These are phyloP conservation scores for Entonaema liquescens DNA, from an alignment of 495 filamentous ascomycete genomes.

Conservation along the genomic window DNA sequence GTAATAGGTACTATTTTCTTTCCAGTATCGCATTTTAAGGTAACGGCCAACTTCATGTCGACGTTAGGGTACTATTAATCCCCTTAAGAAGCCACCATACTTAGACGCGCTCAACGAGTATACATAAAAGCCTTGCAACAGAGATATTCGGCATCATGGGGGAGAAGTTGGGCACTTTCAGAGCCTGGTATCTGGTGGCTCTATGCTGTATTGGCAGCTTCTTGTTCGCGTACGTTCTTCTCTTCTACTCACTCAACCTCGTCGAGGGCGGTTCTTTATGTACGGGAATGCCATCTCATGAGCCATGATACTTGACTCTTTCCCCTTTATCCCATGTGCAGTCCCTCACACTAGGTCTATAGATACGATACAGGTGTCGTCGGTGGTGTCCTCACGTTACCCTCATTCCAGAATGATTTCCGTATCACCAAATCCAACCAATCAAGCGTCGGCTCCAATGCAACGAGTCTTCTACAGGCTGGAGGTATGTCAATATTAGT, in stretches of 20 bases:
- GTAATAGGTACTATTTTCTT: background rate
- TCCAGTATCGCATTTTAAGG: background rate
- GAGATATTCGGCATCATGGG: constrained; percentile 11
- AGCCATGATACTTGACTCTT: background rate
- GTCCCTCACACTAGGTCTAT: background rate
- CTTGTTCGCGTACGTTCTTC: constrained; percentile 36
- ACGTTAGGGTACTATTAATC: background rate
- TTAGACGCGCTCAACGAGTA: background rate
- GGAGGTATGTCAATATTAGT: constrained; percentile 40
- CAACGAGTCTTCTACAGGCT: constrained; percentile 67
- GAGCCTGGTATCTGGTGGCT: constrained; percentile 41
- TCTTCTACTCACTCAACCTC: background rate
- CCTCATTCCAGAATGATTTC: constrained; percentile 66
- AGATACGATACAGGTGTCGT: constrained; percentile 68
- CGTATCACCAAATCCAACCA: constrained; percentile 34
- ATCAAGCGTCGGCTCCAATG: constrained; percentile 58
- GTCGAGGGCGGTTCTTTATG: background rate
- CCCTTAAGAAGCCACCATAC: background rate
- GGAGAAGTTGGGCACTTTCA: constrained; percentile 35
- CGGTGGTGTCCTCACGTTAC: constrained; percentile 63
- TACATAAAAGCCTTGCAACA: background rate
- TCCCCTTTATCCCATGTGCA: background rate
- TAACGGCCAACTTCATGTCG: background rate
- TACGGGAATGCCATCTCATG: background rate
- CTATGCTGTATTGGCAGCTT: constrained; percentile 44